These are phyloP conservation scores for Leccinum broughii DNA, from an alignment of 768 basidiomycete genomes.

Conservation along the genomic window DNA sequence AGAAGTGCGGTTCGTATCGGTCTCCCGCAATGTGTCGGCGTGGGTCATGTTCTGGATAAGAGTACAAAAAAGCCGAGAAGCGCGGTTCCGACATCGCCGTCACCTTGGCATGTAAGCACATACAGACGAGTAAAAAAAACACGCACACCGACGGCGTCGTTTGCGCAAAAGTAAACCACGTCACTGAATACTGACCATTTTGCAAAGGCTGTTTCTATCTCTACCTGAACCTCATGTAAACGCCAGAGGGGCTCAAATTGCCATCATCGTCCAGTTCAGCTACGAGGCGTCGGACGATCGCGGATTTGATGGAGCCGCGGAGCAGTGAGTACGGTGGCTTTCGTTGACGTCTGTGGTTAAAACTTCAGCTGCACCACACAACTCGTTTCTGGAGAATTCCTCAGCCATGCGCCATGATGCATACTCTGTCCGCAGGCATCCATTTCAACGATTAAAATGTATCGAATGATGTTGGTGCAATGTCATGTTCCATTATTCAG, in stretches of 20 bases:
- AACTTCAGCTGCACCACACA: not conserved
- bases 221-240: conserved; percentile 93
- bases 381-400: not conserved
- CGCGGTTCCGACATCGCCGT: not conserved
- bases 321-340: conserved; percentile 81
- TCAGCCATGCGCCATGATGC: not conserved
- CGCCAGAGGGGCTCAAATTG: conserved; percentile 64
- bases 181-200: conserved; percentile 60
- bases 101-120: conserved; percentile 65
- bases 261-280: conserved; percentile 77
- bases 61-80: not conserved
- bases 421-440: not conserved
- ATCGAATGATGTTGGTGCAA: not conserved
- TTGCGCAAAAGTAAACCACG: not conserved
- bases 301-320: conserved; percentile 89
- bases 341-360: conserved; percentile 61
- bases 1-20: conserved; percentile 74
- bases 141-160: not conserved
- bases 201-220: conserved; percentile 89
- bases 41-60: not conserved
- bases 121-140: conserved; percentile 83
- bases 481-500: not conserved
- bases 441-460: not conserved
- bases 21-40: not conserved
- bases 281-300: conserved; percentile 83